phyloP scores from a whole-genome alignment of 345 rosid species.

The Eucalyptus marginata region DNA sequence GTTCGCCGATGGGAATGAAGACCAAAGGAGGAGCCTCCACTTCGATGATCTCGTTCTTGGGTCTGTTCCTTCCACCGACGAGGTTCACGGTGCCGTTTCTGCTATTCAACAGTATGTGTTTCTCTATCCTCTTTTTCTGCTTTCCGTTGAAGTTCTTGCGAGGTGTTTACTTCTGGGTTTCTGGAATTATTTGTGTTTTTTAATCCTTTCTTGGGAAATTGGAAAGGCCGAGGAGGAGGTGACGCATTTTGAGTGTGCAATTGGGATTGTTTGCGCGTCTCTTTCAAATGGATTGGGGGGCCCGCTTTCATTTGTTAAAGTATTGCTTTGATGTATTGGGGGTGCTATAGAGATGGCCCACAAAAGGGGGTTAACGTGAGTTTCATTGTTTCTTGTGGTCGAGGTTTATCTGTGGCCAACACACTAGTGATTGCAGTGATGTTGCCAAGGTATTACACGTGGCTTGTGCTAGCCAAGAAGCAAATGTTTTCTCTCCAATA shows the following conservation, averaged over 20 bases:
- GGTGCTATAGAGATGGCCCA: neutral
- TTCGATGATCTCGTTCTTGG: slow-evolving; percentile 35
- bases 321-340: neutral
- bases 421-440: neutral
- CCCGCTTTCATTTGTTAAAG: neutral
- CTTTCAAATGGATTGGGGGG: neutral
- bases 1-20: slow-evolving; percentile 7
- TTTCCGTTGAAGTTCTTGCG: neutral
- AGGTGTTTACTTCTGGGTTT: neutral
- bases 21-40: neutral
- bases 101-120: slow-evolving; percentile 52
- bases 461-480: neutral
- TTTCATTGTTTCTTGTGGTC: neutral
- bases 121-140: neutral
- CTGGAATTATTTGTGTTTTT: neutral
- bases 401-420: neutral
- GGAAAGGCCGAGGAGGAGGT: neutral
- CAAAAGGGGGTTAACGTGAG: neutral
- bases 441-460: neutral
- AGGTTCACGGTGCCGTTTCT: slow-evolving; percentile 67
- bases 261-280: neutral
- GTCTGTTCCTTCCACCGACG: slow-evolving; percentile 59
- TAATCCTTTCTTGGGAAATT: neutral
- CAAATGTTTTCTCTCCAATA: neutral
- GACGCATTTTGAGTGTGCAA: neutral